These are phyloP conservation scores for Clarireedia monteithiana DNA, from an alignment of 2,329 filamentous ascomycete genomes.

Conservation along the genomic window DNA sequence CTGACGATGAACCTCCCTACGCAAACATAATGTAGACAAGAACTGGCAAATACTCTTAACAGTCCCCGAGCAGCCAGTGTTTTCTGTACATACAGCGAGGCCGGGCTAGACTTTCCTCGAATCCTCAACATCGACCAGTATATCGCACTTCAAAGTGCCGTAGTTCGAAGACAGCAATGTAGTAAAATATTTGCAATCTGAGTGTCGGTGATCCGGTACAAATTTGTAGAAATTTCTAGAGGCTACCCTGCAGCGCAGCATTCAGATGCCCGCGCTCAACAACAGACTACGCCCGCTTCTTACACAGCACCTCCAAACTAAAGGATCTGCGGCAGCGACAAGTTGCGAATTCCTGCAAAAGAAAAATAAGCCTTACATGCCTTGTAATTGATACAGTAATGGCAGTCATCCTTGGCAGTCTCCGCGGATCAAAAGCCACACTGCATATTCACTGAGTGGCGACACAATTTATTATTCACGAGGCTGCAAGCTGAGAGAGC, in stretches of 20 bases:
- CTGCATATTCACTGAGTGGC: constrained; percentile 15
- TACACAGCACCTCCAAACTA: constrained; percentile 6
- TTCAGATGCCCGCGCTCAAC: background rate
- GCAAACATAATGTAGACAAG: no score
- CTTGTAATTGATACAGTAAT: constrained; percentile 2
- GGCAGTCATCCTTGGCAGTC: constrained; percentile 10
- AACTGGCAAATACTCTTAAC: no score
- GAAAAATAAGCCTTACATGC: constrained; percentile 4
- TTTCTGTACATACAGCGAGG: no score
- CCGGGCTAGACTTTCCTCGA: no score
- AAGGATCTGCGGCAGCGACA: constrained; percentile 20
- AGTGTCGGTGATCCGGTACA: background rate
- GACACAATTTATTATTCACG: constrained; percentile 3
- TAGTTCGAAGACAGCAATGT: no score
- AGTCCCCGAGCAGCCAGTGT: no score
- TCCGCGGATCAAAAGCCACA: constrained; percentile 18
- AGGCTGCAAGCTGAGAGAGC: constrained; percentile 8
- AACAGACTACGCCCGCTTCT: background rate
- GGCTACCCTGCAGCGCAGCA: background rate
- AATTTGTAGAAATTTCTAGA: background rate
- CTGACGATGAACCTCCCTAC: background rate
- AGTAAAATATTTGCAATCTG: no score
- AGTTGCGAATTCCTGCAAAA: background rate
- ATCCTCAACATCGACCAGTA: no score
- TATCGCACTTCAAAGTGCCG: no score